Conservation (phyloP, 257 asterid genomes). For the Penstemon eatonii region DNA sequence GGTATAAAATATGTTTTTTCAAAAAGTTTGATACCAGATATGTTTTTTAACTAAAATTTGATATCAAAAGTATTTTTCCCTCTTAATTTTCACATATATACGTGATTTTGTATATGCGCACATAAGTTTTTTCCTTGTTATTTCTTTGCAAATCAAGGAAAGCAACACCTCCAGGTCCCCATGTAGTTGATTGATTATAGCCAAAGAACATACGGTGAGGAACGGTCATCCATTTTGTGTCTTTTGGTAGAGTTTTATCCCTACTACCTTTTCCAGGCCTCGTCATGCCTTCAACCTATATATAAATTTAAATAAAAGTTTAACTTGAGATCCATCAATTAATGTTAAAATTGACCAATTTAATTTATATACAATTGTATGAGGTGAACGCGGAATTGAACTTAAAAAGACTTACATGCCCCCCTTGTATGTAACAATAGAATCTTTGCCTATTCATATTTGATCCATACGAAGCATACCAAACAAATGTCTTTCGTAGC, state of each 20-base stretch:
- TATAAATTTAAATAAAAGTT: too few relatives aligned
- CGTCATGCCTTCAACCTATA: conserved; percentile 9
- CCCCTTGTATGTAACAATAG: conserved; percentile 23
- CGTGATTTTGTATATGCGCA: conserved; percentile 14
- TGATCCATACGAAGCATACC: conserved; percentile 27
- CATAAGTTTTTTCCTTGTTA: not conserved
- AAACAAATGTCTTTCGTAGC: not conserved
- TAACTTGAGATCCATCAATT: not conserved
- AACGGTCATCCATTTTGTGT: not conserved
- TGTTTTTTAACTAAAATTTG: too few relatives aligned
- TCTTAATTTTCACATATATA: not conserved
- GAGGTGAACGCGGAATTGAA: not conserved
- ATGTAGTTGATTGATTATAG: conserved; percentile 1
- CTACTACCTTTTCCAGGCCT: conserved; percentile 7
- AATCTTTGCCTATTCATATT: conserved; percentile 24
- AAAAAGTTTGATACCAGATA: too few relatives aligned
- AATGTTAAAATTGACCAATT: not conserved
- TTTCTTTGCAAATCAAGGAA: conserved; percentile 12
- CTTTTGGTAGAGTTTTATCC: conserved; percentile 15
- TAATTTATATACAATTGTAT: too few relatives aligned
- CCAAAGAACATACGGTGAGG: conserved; percentile 18
- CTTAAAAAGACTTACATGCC: not conserved
- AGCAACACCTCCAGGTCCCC: conserved; percentile 23
- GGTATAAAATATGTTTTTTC: too few relatives aligned
- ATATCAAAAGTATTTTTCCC: too few relatives aligned